Evolutionary conservation across 164 flowering plant genomes (phyloP).

Genomic region (Vitis cinerea): DNA sequence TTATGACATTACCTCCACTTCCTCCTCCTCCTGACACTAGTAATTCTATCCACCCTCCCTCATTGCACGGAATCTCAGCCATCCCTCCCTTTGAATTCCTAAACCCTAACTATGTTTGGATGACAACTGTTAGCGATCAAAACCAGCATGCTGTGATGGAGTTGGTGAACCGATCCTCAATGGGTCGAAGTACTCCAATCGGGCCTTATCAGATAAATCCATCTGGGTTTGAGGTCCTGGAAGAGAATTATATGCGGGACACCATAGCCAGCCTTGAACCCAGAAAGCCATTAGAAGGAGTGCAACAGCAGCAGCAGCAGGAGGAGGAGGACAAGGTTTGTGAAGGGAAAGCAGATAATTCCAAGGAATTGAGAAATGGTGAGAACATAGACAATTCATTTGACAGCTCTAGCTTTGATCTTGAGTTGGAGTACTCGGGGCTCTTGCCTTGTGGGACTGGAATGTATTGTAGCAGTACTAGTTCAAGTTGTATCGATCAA

Average conservation of each 20-base stretch:
- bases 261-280: neutral
- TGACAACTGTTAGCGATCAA: neutral
- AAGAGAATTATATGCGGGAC: conserved; percentile 13
- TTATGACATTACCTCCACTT: conserved; percentile 4
- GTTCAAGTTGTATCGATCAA: conserved; percentile 29
- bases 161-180: neutral
- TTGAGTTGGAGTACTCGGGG: conserved; percentile 27
- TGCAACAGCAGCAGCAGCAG: conserved; percentile 1
- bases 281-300: neutral
- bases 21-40: too few species aligned
- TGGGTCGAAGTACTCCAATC: conserved; percentile 1
- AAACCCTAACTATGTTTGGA: conserved; percentile 14
- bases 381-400: conserved; percentile 14
- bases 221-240: conserved; percentile 11
- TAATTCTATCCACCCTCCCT: neutral
- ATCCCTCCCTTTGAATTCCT: conserved; percentile 4
- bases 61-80: neutral
- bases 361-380: conserved; percentile 1
- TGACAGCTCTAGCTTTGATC: conserved; percentile 24
- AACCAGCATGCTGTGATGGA: neutral
- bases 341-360: neutral
- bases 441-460: conserved; percentile 15
- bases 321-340: neutral
- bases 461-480: conserved; percentile 6
- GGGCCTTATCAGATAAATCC: neutral